Evolutionary conservation across 176 grass and related monocot species (phyloP), one percentile per base, ranked within the genome.

Genomic region (Aegilops tauschii): DNA sequence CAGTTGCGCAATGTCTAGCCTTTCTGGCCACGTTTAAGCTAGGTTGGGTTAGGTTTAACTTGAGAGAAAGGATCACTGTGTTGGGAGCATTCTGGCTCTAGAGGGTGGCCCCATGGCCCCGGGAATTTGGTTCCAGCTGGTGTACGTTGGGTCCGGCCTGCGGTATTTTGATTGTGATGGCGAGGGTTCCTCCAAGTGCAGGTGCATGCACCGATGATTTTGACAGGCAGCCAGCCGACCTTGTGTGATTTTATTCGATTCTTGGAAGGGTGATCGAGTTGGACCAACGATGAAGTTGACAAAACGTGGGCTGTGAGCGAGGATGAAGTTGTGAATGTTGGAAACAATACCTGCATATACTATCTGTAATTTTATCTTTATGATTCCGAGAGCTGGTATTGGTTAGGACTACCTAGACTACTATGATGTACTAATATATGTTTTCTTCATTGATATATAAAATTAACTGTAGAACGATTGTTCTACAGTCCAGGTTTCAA

Each of bases 141-240:
- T 25, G 25, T 58, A 23, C n/a, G 56, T 21, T 59, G 6, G 3
- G 61, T 28, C 44, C 7, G 44, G 73, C 72, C 34, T 78, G 49
- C 42, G 69, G 61, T 69, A 71, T 36, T 77, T 62, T 23, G 68
- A 69, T 69, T 17, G 76, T 7, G 89, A 87, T 8, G 47, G 85
- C 37, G 25, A 52, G 42, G 40, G 21, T 74, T 25, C 44, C 45
- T 27, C 21, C 59, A 76, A n/a, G 81, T 80, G 59, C 81, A 84
- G 61, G 73, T 68, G 85, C 23, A 52, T 80, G 81, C 32, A 40
- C 16, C 32, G 27, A 6, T 44, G 10, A 9, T 83, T 49, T 80
- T 80, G 85, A 84, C 89, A 76, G 87, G 37, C 32, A 49, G 32
- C 8, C 85, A 84, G 49, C 35, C 20, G 29, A 44, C 80, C 54